A percentile compares a stretch with the other conserved stretches of the same genome.
These are phyloP conservation scores for Alternaria arborescens DNA, from an alignment of 2,329 filamentous ascomycete species.

Conservation along the genomic window DNA sequence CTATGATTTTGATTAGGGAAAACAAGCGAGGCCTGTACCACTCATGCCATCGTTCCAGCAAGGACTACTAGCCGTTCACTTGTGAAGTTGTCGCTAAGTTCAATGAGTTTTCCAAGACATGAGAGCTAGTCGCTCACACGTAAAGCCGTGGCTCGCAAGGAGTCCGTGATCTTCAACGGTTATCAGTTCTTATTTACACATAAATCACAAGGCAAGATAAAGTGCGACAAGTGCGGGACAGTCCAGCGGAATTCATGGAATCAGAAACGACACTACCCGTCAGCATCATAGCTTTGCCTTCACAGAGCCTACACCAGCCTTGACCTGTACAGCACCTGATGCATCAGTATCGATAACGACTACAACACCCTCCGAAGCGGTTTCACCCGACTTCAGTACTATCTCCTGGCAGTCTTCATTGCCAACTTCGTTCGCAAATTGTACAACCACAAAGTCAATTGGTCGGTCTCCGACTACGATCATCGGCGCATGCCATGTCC, in stretches of 20 bases:
- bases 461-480: slow-evolving; percentile 76
- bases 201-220: not conserved
- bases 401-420: slow-evolving; percentile 91
- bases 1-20: not conserved
- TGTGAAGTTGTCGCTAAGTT: not conserved
- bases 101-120: not conserved
- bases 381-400: slow-evolving; percentile 47
- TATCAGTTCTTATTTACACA: not conserved
- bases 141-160: not conserved
- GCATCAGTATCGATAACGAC: slow-evolving; percentile 45
- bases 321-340: slow-evolving; percentile 45
- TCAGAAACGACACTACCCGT: not conserved
- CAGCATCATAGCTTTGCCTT: slow-evolving; percentile 38
- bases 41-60: not conserved
- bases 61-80: not conserved
- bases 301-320: slow-evolving; percentile 45
- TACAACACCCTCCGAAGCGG: slow-evolving; percentile 45
- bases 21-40: slow-evolving; percentile 8
- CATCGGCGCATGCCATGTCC: slow-evolving; percentile 98
- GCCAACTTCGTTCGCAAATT: slow-evolving; percentile 84
- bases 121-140: not conserved
- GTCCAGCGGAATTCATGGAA: not conserved
- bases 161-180: not conserved
- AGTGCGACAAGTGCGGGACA: not conserved
- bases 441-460: slow-evolving; percentile 83